Percentiles rank a stretch among this genome's conserved stretches.
Evolutionary conservation across 306 rosid genomes (phyloP).

Genomic region (Begonia masoniana): DNA sequence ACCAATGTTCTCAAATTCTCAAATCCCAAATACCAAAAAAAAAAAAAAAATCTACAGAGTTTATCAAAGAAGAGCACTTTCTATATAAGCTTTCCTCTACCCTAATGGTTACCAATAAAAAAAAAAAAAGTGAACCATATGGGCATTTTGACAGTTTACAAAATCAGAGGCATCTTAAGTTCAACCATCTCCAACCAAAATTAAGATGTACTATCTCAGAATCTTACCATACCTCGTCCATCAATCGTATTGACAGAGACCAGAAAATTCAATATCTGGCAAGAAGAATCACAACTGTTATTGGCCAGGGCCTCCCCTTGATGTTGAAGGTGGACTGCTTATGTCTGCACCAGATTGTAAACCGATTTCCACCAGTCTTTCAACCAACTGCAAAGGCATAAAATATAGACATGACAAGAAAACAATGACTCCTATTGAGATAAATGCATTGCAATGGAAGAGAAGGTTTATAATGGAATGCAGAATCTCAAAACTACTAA

Average conservation of each 20-base stretch:
- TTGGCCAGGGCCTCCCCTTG: slow-evolving; percentile 46
- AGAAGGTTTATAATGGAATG: no score
- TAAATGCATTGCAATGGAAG: neutral
- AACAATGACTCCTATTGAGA: no score
- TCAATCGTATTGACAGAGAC: slow-evolving; percentile 22
- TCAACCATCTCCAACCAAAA: slow-evolving; percentile 37
- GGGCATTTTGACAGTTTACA: slow-evolving; percentile 35
- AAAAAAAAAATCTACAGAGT: no score
- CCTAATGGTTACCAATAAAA: slow-evolving; percentile 67
- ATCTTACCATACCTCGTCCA: slow-evolving; percentile 36
- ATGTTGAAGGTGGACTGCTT: slow-evolving; percentile 38
- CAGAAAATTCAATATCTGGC: slow-evolving; percentile 17
- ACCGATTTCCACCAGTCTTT: slow-evolving; percentile 35
- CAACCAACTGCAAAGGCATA: slow-evolving; percentile 37
- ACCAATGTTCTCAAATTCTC: no score
- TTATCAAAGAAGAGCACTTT: slow-evolving; percentile 16
- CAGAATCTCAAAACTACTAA: no score
- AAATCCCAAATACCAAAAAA: no score
- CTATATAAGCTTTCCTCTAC: slow-evolving; percentile 19
- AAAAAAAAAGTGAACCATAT: slow-evolving; percentile 54
- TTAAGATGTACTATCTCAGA: slow-evolving; percentile 83
- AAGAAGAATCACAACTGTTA: slow-evolving; percentile 24
- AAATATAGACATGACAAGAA: neutral
- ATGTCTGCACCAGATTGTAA: slow-evolving; percentile 25
- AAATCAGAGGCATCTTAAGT: slow-evolving; percentile 44